Percentiles rank a stretch among this genome's conserved stretches.
Evolutionary conservation across 164 flowering plant species (phyloP).

Genomic region (Nymphaea colorata): DNA sequence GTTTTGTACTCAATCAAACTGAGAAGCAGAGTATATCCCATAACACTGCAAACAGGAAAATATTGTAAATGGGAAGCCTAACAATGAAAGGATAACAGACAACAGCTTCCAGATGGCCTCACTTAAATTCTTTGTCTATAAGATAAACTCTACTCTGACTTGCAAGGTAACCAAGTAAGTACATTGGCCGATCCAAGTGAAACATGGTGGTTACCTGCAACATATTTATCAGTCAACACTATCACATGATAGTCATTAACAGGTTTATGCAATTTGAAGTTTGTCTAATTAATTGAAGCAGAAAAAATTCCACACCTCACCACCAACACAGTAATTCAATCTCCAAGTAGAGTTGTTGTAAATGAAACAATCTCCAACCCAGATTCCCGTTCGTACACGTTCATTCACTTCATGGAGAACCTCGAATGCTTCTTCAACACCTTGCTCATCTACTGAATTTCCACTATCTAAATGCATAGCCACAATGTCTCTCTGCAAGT

Average conservation of each 20-base stretch:
- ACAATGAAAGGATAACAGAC: too few species aligned
- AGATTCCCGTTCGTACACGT: slow-evolving; percentile 86
- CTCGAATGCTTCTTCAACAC: slow-evolving; percentile 97
- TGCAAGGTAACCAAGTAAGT: slow-evolving; percentile 92
- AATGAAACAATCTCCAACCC: slow-evolving; percentile 98
- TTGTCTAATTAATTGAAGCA: too few species aligned
- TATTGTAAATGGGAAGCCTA: too few species aligned
- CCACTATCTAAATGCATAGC: slow-evolving; percentile 80
- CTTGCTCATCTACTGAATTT: slow-evolving; percentile 79
- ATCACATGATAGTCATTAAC: too few species aligned
- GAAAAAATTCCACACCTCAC: slow-evolving; percentile 46
- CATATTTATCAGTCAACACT: not conserved
- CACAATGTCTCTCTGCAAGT: slow-evolving; percentile 72
- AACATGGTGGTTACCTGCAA: slow-evolving; percentile 92
- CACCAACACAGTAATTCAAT: slow-evolving; percentile 97
- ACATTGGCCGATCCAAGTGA: slow-evolving; percentile 98
- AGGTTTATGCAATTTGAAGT: too few species aligned
- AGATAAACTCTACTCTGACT: slow-evolving; percentile 91
- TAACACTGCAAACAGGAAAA: slow-evolving; percentile 47
- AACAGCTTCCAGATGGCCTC: slow-evolving; percentile 16
- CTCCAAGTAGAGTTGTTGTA: slow-evolving; percentile 92
- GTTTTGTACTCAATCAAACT: slow-evolving; percentile 97
- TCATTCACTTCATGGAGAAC: slow-evolving; percentile 89
- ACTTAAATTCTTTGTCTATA: slow-evolving; percentile 99
- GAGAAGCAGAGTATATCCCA: slow-evolving; percentile 88